Evolutionary conservation across 2,329 filamentous ascomycete species (phyloP), one percentile per base, ranked within the genome.

Genomic region (Ophiocordyceps camponoti-rufipedis): DNA sequence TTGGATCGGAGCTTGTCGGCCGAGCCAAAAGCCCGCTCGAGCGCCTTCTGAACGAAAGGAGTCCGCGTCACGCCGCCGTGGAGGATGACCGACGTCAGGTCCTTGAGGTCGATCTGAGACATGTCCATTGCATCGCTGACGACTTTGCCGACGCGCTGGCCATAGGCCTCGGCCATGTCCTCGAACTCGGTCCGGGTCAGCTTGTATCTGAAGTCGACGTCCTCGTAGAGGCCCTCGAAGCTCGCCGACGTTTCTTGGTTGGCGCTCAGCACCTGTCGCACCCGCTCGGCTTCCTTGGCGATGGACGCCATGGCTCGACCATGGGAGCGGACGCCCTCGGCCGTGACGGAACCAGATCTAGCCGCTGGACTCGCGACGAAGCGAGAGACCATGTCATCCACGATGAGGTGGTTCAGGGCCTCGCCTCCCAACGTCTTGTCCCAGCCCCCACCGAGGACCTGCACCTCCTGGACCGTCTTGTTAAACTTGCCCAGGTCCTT

Each of bases 381-480:
- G 54, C 89, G 75, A 29, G 74, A 65, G 47, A 95, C 68, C 76
- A 96, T 94, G 59, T 96, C 82, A 52, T 94, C 78, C 44, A 94
- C 72, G 52, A 98, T 86, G 49, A 94, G 69, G 47, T 82, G 75
- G 62, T 95, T 98, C 49, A 98, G 71, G 32, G 81, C 71, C 58
- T 98, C 89, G 46, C 91, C 91, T 48, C 91, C 91, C 16, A 98
- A 78, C 3, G 82, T 84, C 56, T 78, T 77, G 57, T 98, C 91
- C 84, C 85, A 98, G 49, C 85, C 86, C 53, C 75, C 75, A 47
- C 89, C 88, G 41, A 95, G 55, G 35, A 94, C 85, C 49, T 86
- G 78, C n/a, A 96, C 82, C 61, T 98, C 91, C 59, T 96, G 91
- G 31, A 98, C 68, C 1, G 87, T 95, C 75, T 96, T 96, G 71